phyloP scores from a whole-genome alignment of 345 rosid genomes.

The Eutrema japonicum region DNA sequence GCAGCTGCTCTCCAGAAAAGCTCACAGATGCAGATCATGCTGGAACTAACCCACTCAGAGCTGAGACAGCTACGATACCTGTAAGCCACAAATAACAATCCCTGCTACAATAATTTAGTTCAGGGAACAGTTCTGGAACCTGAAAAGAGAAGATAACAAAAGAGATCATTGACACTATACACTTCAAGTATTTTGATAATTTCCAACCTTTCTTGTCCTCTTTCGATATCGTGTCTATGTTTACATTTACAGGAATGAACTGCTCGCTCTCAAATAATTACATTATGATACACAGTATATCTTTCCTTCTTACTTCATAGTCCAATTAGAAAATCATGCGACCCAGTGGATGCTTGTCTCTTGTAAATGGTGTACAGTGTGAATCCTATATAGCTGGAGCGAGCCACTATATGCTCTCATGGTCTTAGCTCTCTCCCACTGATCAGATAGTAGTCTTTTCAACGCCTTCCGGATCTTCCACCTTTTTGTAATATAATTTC shows the following conservation, averaged over 20 bases:
- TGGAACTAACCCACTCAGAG: not conserved
- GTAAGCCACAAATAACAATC: conserved; percentile 9
- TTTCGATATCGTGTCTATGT: conserved; percentile 22
- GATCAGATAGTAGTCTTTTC: conserved; percentile 2
- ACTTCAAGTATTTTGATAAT: conserved; percentile 21
- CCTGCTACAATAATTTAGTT: conserved; percentile 7
- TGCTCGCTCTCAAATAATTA: conserved; percentile 14
- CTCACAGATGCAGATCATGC: not conserved
- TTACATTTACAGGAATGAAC: conserved; percentile 28
- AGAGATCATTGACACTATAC: conserved; percentile 27
- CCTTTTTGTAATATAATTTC: conserved; percentile 57
- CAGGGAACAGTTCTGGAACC: not conserved
- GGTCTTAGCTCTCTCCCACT: conserved; percentile 17
- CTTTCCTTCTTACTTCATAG: not conserved
- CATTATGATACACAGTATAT: conserved; percentile 22
- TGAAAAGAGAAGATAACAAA: not conserved
- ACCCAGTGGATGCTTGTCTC: conserved; percentile 19
- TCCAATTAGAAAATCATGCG: conserved; percentile 18
- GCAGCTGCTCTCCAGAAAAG: conserved; percentile 7
- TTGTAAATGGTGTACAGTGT: conserved; percentile 27
- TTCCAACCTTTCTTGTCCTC: conserved; percentile 27
- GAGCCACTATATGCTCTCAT: conserved; percentile 15
- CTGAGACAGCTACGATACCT: not conserved
- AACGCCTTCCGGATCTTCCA: conserved; percentile 29
- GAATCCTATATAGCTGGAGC: conserved; percentile 26